Percentiles rank a stretch among this genome's conserved stretches.
Evolutionary conservation across 1,139 yeast species (phyloP).

Genomic region (Yamadazyma kanchanaburiensis): DNA sequence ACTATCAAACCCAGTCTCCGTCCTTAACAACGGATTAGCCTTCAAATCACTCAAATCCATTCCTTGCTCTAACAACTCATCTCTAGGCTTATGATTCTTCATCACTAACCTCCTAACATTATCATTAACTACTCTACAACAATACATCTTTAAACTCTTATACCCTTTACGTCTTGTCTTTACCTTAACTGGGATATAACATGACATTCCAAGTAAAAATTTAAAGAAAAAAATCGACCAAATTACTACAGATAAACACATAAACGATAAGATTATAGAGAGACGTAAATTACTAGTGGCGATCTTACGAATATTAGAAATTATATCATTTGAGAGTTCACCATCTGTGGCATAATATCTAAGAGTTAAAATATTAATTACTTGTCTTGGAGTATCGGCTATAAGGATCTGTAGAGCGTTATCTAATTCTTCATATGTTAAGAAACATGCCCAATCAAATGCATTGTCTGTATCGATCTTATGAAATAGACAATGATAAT

Average conservation of each 20-base stretch:
- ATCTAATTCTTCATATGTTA: slow-evolving; percentile 64
- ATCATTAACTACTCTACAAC: slow-evolving; percentile 53
- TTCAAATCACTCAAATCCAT: slow-evolving; percentile 20
- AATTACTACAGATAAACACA: slow-evolving; percentile 72
- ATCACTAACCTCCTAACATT: slow-evolving; percentile 51
- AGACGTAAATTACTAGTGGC: slow-evolving; percentile 61
- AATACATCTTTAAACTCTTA: slow-evolving; percentile 51
- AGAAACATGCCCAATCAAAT: slow-evolving; percentile 67
- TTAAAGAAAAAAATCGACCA: slow-evolving; percentile 69
- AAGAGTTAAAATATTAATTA: slow-evolving; percentile 72
- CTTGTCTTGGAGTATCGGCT: slow-evolving; percentile 90
- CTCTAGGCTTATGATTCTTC: slow-evolving; percentile 43
- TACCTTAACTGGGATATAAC: slow-evolving; percentile 53
- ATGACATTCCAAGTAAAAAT: slow-evolving; percentile 54
- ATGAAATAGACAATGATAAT: slow-evolving; percentile 70
- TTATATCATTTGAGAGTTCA: slow-evolving; percentile 41
- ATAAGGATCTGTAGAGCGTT: slow-evolving; percentile 61
- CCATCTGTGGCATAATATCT: slow-evolving; percentile 51
- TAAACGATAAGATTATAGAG: slow-evolving; percentile 68
- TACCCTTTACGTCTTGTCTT: slow-evolving; percentile 38
- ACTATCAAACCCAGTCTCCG: no score
- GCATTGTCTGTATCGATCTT: slow-evolving; percentile 63
- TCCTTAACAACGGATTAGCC: slow-evolving; percentile 29
- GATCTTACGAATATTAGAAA: slow-evolving; percentile 51
- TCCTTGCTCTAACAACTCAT: slow-evolving; percentile 33